phyloP scores from a whole-genome alignment of 1,284 basidiomycete genomes.

The Marasmius tenuissimus region DNA sequence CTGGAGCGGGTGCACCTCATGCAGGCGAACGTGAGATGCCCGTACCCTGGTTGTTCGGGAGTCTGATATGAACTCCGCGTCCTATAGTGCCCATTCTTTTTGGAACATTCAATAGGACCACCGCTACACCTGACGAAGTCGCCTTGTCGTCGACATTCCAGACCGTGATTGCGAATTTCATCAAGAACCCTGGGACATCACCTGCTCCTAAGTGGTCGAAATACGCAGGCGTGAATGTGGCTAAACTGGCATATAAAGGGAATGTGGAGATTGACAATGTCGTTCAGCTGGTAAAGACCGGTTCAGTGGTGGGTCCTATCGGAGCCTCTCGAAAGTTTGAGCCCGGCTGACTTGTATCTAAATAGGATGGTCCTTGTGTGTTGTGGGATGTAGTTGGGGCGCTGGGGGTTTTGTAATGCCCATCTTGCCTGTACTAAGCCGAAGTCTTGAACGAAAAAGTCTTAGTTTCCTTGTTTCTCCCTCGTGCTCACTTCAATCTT shows the following conservation, averaged over 20 bases:
- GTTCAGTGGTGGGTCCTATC: slow-evolving; percentile 1
- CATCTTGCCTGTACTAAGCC: too few species aligned
- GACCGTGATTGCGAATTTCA: slow-evolving; percentile 16
- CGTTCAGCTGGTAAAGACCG: slow-evolving; percentile 1
- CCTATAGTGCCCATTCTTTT: slow-evolving; percentile 17
- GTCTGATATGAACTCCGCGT: neutral
- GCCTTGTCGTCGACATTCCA: slow-evolving; percentile 18
- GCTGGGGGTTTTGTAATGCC: too few species aligned
- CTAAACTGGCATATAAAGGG: slow-evolving; percentile 16
- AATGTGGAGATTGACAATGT: slow-evolving; percentile 15
- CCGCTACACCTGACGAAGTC: slow-evolving; percentile 12
- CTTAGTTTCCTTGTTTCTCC: too few species aligned
- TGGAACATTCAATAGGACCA: slow-evolving; percentile 15
- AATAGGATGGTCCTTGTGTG: too few species aligned
- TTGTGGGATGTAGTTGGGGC: too few species aligned
- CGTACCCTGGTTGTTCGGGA: neutral
- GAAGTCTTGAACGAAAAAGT: too few species aligned
- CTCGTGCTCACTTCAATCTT: too few species aligned
- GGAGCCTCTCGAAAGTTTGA: too few species aligned
- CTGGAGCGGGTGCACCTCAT: slow-evolving; percentile 17
- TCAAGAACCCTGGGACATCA: slow-evolving; percentile 16
- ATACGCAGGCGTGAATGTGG: slow-evolving; percentile 7
- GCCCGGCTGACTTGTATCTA: too few species aligned
- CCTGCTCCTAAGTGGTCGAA: slow-evolving; percentile 18
- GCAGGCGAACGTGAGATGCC: slow-evolving; percentile 11